Conservation (phyloP, 805 yeast species). For the Myxozyma monticola region DNA sequence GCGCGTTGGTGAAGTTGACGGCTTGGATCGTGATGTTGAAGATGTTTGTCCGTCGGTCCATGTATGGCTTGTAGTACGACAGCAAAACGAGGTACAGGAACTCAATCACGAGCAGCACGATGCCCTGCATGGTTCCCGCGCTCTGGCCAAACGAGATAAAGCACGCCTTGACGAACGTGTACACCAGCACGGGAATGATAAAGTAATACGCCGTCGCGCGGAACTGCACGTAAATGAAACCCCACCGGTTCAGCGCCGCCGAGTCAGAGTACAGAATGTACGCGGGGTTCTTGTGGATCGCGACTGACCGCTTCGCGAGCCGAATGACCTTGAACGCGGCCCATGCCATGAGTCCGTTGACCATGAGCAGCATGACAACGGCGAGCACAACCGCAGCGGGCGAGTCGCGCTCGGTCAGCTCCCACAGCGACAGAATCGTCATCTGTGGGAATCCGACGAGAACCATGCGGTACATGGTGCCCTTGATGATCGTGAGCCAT, state of each 20-base stretch:
- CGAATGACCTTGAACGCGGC: conserved; percentile 73
- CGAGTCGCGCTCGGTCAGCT: conserved; percentile 79
- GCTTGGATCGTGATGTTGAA: conserved; percentile 85
- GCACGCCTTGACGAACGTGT: conserved; percentile 70
- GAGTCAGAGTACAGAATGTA: conserved; percentile 85
- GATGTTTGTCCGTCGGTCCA: conserved; percentile 93
- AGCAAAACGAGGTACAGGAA: conserved; percentile 63
- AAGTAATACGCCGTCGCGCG: conserved; percentile 86
- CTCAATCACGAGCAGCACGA: conserved; percentile 74
- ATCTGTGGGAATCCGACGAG: conserved; percentile 87
- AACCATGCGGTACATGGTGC: conserved; percentile 80
- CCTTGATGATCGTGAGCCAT: conserved; percentile 85
- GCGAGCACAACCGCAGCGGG: conserved; percentile 83
- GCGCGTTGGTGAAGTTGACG: conserved; percentile 75
- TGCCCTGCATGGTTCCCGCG: conserved; percentile 79
- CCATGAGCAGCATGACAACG: conserved; percentile 60
- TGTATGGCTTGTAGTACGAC: conserved; percentile 77
- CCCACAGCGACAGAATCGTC: conserved; percentile 81
- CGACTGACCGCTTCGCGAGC: conserved; percentile 71
- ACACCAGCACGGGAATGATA: conserved; percentile 62
- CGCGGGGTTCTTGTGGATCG: conserved; percentile 85
- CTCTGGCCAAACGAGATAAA: conserved; percentile 84
- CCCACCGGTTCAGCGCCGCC: conserved; percentile 77
- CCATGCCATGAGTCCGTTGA: conserved; percentile 60
- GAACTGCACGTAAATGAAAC: conserved; percentile 88